phyloP scores from a whole-genome alignment of 2,329 filamentous ascomycete species.

The Pezicula carpinea region DNA sequence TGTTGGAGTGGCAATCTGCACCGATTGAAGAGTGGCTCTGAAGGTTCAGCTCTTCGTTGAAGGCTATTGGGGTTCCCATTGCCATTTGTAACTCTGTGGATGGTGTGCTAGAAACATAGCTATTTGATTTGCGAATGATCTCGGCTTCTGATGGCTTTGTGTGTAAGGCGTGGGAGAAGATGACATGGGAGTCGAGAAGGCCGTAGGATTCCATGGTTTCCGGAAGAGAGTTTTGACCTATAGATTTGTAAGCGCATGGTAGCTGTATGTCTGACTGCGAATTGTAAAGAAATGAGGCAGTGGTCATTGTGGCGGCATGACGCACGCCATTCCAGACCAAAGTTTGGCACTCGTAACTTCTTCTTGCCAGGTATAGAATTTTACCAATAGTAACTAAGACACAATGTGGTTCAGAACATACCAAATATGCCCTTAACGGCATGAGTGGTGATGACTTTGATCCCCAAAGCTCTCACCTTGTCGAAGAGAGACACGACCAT shows the following conservation, averaged over 20 bases:
- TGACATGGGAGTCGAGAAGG: slow-evolving; percentile 35
- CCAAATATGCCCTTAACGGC: slow-evolving; percentile 16
- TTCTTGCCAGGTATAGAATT: too few relatives aligned
- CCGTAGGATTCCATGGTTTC: slow-evolving; percentile 20
- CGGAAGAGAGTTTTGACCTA: too few relatives aligned
- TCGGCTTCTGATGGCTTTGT: slow-evolving; percentile 31
- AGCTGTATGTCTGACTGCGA: too few relatives aligned
- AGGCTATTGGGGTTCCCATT: slow-evolving; percentile 32
- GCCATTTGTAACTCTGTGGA: slow-evolving; percentile 47
- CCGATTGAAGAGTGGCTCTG: slow-evolving; percentile 29
- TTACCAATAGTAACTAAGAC: too few relatives aligned
- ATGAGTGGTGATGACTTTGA: slow-evolving; percentile 40
- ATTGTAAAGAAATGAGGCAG: too few relatives aligned
- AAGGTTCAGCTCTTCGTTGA: slow-evolving; percentile 16
- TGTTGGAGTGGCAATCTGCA: slow-evolving; percentile 31
- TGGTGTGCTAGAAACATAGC: slow-evolving; percentile 40
- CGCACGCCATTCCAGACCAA: too few relatives aligned
- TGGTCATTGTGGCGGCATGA: too few relatives aligned
- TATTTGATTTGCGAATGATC: slow-evolving; percentile 30
- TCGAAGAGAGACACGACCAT: slow-evolving; percentile 33
- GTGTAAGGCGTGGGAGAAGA: slow-evolving; percentile 36
- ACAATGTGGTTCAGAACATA: neutral
- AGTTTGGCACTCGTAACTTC: too few relatives aligned
- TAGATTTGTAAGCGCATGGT: too few relatives aligned
- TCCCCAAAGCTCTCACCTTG: slow-evolving; percentile 29